Conservation (phyloP, 2,329 filamentous ascomycete species). For the Chaetothyriales sp. region DNA sequence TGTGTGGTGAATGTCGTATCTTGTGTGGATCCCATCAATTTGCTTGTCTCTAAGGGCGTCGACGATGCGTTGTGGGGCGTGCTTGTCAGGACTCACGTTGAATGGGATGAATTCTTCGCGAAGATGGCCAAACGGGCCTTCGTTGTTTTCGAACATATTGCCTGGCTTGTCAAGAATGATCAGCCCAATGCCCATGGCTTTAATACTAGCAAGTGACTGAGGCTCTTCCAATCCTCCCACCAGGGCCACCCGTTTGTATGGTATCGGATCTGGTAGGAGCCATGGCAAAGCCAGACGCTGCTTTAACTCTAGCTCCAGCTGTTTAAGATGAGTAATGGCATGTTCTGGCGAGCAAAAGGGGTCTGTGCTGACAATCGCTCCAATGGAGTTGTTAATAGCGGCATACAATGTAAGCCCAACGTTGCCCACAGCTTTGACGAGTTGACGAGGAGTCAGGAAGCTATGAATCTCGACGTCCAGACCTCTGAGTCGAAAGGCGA, state of each 20-base stretch:
- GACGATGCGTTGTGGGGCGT: constrained; percentile 21
- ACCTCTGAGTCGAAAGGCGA: neutral
- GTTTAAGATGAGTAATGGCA: neutral
- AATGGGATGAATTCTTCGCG: constrained; percentile 24
- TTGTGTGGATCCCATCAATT: constrained; percentile 27
- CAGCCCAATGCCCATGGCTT: constrained; percentile 25
- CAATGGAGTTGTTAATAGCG: neutral
- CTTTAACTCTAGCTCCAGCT: neutral
- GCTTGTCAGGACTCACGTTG: constrained; percentile 20
- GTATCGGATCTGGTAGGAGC: neutral
- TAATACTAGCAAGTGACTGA: neutral
- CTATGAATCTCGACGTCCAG: neutral
- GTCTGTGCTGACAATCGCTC: neutral
- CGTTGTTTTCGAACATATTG: constrained; percentile 26
- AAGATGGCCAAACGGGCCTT: constrained; percentile 13
- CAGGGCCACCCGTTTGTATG: neutral
- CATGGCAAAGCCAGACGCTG: neutral
- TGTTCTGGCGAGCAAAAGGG: neutral
- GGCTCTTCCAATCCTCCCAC: neutral
- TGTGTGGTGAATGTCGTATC: constrained; percentile 22
- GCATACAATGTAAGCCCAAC: neutral
- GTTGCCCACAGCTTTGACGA: neutral
- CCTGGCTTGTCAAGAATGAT: constrained; percentile 26
- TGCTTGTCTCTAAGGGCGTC: constrained; percentile 18
- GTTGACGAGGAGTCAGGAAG: neutral